These are phyloP conservation scores for Globisporangium okanoganense DNA, from an alignment of 352 stramenopile genomes.

Conservation along the genomic window DNA sequence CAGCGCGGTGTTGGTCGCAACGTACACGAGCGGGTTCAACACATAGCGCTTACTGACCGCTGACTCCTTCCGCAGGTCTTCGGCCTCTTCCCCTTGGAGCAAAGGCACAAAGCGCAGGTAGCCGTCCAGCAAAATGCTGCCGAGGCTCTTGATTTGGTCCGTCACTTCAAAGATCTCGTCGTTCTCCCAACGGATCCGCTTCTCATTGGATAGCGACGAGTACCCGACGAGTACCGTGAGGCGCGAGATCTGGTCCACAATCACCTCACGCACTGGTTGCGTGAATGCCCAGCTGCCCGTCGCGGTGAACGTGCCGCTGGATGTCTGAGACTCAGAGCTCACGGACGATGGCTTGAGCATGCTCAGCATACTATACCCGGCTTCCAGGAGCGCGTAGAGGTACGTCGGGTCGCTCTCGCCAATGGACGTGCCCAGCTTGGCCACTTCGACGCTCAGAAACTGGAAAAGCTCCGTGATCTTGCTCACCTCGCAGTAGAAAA, in stretches of 20 bases:
- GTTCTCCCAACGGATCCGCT: conserved; percentile 38
- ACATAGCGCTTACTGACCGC: conserved; percentile 53
- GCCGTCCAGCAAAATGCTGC: conserved; percentile 42
- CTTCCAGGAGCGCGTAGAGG: conserved; percentile 58
- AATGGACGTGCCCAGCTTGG: conserved; percentile 45
- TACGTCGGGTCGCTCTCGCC: conserved; percentile 61
- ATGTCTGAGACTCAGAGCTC: conserved; percentile 13
- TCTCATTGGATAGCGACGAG: conserved; percentile 22
- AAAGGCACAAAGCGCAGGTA: conserved; percentile 50
- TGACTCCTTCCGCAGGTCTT: conserved; percentile 60
- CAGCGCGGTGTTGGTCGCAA: conserved; percentile 38
- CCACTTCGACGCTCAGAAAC: conserved; percentile 47
- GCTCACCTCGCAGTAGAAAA: conserved; percentile 87
- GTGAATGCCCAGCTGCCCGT: conserved; percentile 65
- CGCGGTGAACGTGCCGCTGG: conserved; percentile 14
- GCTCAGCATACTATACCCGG: conserved; percentile 64
- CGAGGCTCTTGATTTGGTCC: conserved; percentile 57
- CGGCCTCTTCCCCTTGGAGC: conserved; percentile 33
- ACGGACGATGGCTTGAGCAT: conserved; percentile 39
- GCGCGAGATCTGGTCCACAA: conserved; percentile 59
- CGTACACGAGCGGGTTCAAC: conserved; percentile 69
- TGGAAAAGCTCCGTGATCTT: conserved; percentile 71
- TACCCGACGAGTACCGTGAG: conserved; percentile 54
- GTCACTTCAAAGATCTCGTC: conserved; percentile 67
- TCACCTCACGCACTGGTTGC: conserved; percentile 47